Evolutionary conservation across 2,329 filamentous ascomycete species (phyloP), one percentile per base, ranked within the genome.

Genomic region (Diaporthe caulivora): DNA sequence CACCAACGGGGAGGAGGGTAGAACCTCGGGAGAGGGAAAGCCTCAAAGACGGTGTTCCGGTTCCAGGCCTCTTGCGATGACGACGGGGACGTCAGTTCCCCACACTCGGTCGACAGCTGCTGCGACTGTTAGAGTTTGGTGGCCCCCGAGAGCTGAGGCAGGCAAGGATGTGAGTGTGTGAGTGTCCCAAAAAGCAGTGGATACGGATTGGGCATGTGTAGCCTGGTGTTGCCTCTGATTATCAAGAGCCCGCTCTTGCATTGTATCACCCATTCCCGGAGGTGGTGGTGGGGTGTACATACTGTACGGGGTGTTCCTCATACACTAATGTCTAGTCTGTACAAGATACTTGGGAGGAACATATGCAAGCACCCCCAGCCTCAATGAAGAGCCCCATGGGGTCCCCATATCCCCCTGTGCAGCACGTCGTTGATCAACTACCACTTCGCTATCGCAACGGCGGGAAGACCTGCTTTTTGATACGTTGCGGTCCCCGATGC

Each of bases 241-340:
- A 53, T 31, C 44, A 53, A 62, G 29, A 60, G 42, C 42, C 29
- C n/a, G 26, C 21, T 26, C 26, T 29, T 26, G 37, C 37, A 40
- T 40, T 40, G 54, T 29, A 31, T 17, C 21, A 26, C 29, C 31
- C 15, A 3, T 26, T 17, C 15, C 13, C 13, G 21, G 42, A 71
- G 49, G 24, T 73, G 57, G 67, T 71, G 72, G 72, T 55, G 67
- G 67, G 49, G 71, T 70, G 65, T 62, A 49, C 40, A 55, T 24
- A 62, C 57, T 42, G 37, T 44, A 29, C 34, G 5, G n/a, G n/a
- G n/a, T n/a, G n/a, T 62, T 42, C n/a, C 15, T 44, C 18, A 29
- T 24, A 15, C 37, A 62, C 37, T 62, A 62, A 34, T 5, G 37
- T 62, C 29, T 54, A 26, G 37, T 31, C 67, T 29, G 29, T 51